Evolutionary conservation across 352 stramenopile species (phyloP).

Genomic region (Halophytophthora polymorphica): DNA sequence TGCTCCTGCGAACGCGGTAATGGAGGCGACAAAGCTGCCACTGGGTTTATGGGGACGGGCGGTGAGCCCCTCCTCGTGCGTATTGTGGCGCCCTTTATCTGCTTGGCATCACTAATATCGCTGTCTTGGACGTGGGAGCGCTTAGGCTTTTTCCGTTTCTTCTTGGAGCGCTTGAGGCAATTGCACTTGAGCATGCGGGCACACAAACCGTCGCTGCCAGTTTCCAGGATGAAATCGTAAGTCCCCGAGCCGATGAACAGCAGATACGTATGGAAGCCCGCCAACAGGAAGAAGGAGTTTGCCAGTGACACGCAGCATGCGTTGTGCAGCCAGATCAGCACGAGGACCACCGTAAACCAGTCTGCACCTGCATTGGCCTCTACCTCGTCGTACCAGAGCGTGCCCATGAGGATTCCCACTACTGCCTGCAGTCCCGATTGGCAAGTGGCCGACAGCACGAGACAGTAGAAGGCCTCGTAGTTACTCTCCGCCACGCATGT

Average conservation of each 20-base stretch:
- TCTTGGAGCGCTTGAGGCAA: slow-evolving; percentile 42
- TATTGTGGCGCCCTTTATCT: slow-evolving; percentile 3
- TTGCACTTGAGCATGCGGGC: slow-evolving; percentile 75
- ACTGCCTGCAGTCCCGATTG: slow-evolving; percentile 62
- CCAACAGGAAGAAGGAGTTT: slow-evolving; percentile 69
- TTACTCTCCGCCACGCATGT: slow-evolving; percentile 84
- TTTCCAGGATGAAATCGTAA: slow-evolving; percentile 84
- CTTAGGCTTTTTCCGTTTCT: slow-evolving; percentile 21
- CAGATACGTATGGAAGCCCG: slow-evolving; percentile 78
- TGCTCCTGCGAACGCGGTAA: too few relatives aligned
- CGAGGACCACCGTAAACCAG: slow-evolving; percentile 44
- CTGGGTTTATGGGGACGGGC: slow-evolving; percentile 10
- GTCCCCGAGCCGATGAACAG: slow-evolving; percentile 66
- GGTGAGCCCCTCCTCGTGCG: slow-evolving; percentile 18
- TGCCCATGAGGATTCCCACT: slow-evolving; percentile 76
- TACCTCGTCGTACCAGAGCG: slow-evolving; percentile 60
- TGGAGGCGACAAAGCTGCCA: slow-evolving; percentile 8
- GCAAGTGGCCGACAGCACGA: slow-evolving; percentile 59
- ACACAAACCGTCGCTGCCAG: slow-evolving; percentile 70
- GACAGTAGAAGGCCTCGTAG: slow-evolving; percentile 81
- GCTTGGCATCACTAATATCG: slow-evolving; percentile 15
- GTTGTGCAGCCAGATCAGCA: slow-evolving; percentile 78
- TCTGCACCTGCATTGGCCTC: slow-evolving; percentile 31
- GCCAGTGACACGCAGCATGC: slow-evolving; percentile 46
- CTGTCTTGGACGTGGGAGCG: slow-evolving; percentile 31